Percentiles rank a stretch among this genome's conserved stretches.
These are phyloP conservation scores for Aspergillus ibericus DNA, from an alignment of 2,329 filamentous ascomycete genomes.

Conservation along the genomic window DNA sequence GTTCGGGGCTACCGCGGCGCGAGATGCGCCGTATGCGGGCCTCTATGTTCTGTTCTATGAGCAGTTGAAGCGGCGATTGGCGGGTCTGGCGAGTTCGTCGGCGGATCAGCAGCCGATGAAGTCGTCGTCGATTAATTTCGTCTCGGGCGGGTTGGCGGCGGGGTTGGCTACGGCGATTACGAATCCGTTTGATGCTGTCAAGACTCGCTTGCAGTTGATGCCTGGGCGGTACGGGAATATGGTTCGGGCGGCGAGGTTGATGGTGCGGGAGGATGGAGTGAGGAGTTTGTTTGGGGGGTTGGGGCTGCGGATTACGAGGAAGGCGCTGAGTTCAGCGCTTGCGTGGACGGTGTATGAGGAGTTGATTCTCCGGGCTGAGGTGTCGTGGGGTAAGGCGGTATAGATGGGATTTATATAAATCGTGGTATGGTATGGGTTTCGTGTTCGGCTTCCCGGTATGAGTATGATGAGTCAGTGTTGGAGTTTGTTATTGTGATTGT, in stretches of 20 bases:
- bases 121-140: slow-evolving; percentile 72
- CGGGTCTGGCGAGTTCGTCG: slow-evolving; percentile 21
- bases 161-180: slow-evolving; percentile 82
- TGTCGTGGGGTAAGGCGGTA: slow-evolving; percentile 34
- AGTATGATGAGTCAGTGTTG: not conserved
- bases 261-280: slow-evolving; percentile 78
- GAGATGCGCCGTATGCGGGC: slow-evolving; percentile 95
- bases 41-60: slow-evolving; percentile 95
- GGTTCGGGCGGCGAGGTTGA: slow-evolving; percentile 70
- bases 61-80: slow-evolving; percentile 42
- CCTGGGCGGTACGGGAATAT: slow-evolving; percentile 81
- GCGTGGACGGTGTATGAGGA: slow-evolving; percentile 98
- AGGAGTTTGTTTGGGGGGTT: slow-evolving; percentile 83
- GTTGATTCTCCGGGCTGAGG: slow-evolving; percentile 72
- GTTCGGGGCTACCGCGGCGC: slow-evolving; percentile 87
- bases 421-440: slow-evolving; percentile 5
- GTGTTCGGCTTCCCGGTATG: not conserved
- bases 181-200: slow-evolving; percentile 95
- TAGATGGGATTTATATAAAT: slow-evolving; percentile 4
- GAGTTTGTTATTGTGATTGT: slow-evolving; percentile 9
- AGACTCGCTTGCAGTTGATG: slow-evolving; percentile 90
- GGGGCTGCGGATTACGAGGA: slow-evolving; percentile 81
- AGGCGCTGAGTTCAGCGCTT: slow-evolving; percentile 89
- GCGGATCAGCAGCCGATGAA: slow-evolving; percentile 22
- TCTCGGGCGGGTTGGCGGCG: slow-evolving; percentile 77